Base-by-base conservation (phyloP, 495 filamentous ascomycete genomes). In the Lentithecium fluviatile region DNA sequence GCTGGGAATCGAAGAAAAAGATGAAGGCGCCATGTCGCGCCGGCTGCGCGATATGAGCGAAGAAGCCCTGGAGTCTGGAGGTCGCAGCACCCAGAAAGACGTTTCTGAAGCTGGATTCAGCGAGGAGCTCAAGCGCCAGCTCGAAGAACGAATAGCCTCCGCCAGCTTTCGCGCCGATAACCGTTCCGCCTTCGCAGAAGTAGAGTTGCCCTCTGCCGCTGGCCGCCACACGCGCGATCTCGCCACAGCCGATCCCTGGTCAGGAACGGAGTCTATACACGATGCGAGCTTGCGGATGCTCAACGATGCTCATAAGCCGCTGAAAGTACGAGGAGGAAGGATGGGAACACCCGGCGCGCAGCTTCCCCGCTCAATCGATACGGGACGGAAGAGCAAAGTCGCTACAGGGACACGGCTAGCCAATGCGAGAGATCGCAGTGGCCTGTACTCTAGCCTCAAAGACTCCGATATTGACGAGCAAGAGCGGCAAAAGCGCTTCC, bases 251-350 rank as follows among this genome's bases (percentile, higher is more conserved):
- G 74, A 83, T 50, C 80, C 86, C 4, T 98, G 94, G 94, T 85
- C 81, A 10, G 94, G 92, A 17, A 78, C 77, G 15, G 94, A 98
- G 73, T 74, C 75, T 12, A 70, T 84, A 2, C 81, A 86, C 68
- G 92, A 97, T 70, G 78, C 87, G 11, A 83, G 90, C 34, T 76
- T 96, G 24, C 85, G 94, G 40, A 98, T 98, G 94, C 81, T 97
- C 11, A 81, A 85, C 32, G 91, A 97, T 69, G 80, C 87, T 48
- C 75, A 89, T 71, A 89, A 95, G 71, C 90, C 85, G 0, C 72
- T 96, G 13, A 78, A 80, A 46, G n/a, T 37, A 23, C 74, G 71
- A 45, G 74, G 77, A 21, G 68, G 75, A 19, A 64, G 79, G 10
- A 72, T 76, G 45, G 75, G 70, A 0, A 51, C 58, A 65, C 29